Evolutionary conservation across 495 filamentous ascomycete species (phyloP).

Genomic region (Penicillium malachiteum): DNA sequence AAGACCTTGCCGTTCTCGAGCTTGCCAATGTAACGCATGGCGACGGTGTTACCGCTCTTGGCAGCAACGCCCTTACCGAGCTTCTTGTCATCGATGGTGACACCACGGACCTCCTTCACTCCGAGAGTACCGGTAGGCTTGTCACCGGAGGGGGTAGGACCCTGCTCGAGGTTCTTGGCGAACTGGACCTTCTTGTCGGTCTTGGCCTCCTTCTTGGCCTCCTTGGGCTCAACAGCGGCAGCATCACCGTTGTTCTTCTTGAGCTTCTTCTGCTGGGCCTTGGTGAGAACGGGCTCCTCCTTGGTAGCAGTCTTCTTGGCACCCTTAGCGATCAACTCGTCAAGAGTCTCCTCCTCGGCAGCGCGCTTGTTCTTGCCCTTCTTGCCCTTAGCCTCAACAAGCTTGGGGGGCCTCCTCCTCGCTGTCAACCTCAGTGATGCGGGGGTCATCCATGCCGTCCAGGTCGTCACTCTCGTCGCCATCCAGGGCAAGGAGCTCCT

Average conservation of each 20-base stretch:
- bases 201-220: constrained; percentile 49
- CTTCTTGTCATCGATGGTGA: constrained; percentile 95
- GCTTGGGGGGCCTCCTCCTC: constrained; percentile 83
- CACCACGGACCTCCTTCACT: constrained; percentile 76
- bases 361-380: constrained; percentile 90
- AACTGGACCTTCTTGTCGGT: constrained; percentile 97
- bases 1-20: constrained; percentile 88
- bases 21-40: constrained; percentile 98
- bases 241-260: constrained; percentile 97
- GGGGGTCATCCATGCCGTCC: constrained; percentile 72
- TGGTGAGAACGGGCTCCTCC: constrained; percentile 67
- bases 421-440: constrained; percentile 80
- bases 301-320: constrained; percentile 53
- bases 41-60: constrained; percentile 82
- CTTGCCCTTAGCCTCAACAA: constrained; percentile 72
- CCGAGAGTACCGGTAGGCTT: constrained; percentile 58
- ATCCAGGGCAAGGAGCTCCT: constrained; percentile 50
- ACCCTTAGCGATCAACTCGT: constrained; percentile 76
- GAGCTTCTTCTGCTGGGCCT: constrained; percentile 98
- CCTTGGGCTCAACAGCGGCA: constrained; percentile 64
- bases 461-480: constrained; percentile 84
- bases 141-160: constrained; percentile 71
- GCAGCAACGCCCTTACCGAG: constrained; percentile 74
- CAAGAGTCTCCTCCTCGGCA: constrained; percentile 63
- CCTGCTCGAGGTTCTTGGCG: constrained; percentile 96